These are phyloP conservation scores for Termitomyces sp. DNA, from an alignment of 768 basidiomycete genomes.

Conservation along the genomic window DNA sequence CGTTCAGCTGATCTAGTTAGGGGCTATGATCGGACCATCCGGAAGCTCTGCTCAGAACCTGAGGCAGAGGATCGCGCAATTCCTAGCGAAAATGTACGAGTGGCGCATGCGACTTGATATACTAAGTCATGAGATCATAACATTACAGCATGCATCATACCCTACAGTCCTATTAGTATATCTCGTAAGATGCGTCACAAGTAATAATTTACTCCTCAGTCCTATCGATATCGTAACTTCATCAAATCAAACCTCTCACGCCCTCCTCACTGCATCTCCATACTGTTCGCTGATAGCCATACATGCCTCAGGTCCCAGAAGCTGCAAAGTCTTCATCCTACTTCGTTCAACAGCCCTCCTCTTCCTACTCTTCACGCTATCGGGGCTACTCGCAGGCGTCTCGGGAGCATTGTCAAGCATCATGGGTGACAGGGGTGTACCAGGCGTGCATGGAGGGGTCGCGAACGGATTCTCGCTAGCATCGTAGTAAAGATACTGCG, in stretches of 20 bases:
- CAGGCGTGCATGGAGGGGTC: constrained; percentile 14
- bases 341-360: constrained; percentile 6
- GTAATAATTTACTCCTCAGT: background rate
- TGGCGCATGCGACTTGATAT: constrained; percentile 1
- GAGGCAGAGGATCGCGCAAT: no score
- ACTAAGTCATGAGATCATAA: background rate
- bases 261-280: constrained; percentile 2
- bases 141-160: background rate
- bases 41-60: background rate
- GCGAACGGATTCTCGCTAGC: constrained; percentile 11
- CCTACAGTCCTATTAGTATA: background rate
- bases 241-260: constrained; percentile 5
- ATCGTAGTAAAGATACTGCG: constrained; percentile 1
- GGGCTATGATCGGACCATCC: background rate
- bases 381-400: constrained; percentile 1
- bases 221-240: background rate
- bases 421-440: constrained; percentile 2
- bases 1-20: background rate
- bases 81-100: background rate
- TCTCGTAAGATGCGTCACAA: background rate
- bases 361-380: constrained; percentile 7
- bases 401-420: background rate
- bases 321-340: constrained; percentile 12
- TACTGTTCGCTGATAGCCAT: constrained; percentile 6
- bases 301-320: constrained; percentile 15